Base-by-base conservation (phyloP, 257 asterid genomes). In the Forsythia viridissima region DNA sequence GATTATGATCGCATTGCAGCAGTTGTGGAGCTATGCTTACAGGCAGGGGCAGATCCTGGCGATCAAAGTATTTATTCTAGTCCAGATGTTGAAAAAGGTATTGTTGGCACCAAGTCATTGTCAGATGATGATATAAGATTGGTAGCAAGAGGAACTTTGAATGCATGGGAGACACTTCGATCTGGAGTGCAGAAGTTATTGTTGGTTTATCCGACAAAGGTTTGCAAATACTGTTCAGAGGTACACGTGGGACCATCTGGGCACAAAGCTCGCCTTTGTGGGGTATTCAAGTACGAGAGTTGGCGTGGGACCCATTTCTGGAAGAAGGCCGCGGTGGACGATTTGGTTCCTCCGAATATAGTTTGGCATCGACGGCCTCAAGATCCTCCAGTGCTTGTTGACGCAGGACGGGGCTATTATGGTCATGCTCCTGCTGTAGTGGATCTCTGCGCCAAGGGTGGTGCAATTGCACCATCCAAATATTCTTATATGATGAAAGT, bases 351-450 rank as follows among this genome's bases (percentile, higher is more conserved):
- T 70, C 88, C 90, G 3, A 95, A 88, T 30, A 51, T 85, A 21
- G 97, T 89, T 57, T 95, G 98, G 99, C 80, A 12, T 72, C 88
- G 88, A 59, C 87, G 98, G 42, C 86, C 88, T 42, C 99, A 93
- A 77, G 99, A 95, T 85, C 92, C 94, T 15, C 85, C 84, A 0
- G 72, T 91, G 21, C 98, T 95, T 7, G n/a, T 83, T 37, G 85
- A 95, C 52, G 82, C 81, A 75, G 97, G 98, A 16, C 91, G 98
- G 8, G 75, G 70, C n/a, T 92, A 81, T 75, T 93, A 95, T 34
- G 98, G 99, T 1, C 98, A 81, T 66, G 94, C 94, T 4, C 98
- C 98, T 0, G 98, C 92, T 8, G 94, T 95, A 69, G 93, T 95
- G 76, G 97, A 91, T 87, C 84, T 95, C 20, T 95, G 98, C 85